Evolutionary conservation across 176 grass and related monocot genomes (phyloP).

Genomic region (Avena insularis): DNA sequence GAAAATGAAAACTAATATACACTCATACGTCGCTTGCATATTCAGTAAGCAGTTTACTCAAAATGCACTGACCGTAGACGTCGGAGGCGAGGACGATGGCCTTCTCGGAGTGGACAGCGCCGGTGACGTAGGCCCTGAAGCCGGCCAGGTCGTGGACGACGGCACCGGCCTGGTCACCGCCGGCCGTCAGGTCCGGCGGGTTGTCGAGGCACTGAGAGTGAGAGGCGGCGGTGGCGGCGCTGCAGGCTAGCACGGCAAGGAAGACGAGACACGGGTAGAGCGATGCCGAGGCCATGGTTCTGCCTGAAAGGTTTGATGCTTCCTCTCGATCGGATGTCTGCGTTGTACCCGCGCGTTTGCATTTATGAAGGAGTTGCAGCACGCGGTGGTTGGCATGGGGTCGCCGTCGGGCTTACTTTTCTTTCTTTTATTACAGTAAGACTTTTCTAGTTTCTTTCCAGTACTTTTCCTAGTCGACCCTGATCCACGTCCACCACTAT

Average conservation of each 20-base stretch:
- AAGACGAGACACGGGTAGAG: background rate
- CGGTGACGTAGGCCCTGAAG: slow-evolving; percentile 38
- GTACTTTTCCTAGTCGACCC: too few relatives aligned
- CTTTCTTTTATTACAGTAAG: too few relatives aligned
- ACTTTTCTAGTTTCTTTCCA: too few relatives aligned
- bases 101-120: background rate
- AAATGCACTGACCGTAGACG: slow-evolving; percentile 17
- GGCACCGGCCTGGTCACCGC: background rate
- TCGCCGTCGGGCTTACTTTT: too few relatives aligned
- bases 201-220: slow-evolving; percentile 37
- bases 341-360: too few relatives aligned
- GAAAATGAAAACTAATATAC: background rate
- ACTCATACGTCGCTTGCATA: too few relatives aligned
- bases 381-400: background rate
- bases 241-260: background rate
- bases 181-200: slow-evolving; percentile 11
- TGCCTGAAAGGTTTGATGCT: background rate
- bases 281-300: background rate
- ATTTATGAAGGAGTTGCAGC: background rate
- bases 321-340: background rate
- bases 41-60: background rate
- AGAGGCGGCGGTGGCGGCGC: background rate
- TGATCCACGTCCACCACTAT: too few relatives aligned
- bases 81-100: slow-evolving; percentile 43
- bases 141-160: slow-evolving; percentile 28